Conservation (phyloP, 2,329 filamentous ascomycete genomes). For the Sporothrix pseudoabietina region DNA sequence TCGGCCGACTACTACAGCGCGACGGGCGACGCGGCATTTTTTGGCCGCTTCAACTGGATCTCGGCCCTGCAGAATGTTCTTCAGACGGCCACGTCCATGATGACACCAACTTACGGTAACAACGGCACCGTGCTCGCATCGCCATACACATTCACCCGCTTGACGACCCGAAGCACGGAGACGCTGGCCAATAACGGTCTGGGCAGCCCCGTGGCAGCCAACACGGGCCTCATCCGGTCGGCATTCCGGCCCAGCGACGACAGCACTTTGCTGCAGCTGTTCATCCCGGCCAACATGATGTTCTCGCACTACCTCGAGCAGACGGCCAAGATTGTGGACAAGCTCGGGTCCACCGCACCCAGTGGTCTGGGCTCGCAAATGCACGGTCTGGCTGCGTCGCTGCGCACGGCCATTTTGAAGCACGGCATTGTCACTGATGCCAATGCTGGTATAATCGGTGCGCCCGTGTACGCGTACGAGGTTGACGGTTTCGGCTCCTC, state of each 20-base stretch:
- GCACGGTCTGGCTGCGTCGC: conserved; percentile 59
- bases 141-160: conserved; percentile 76
- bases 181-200: conserved; percentile 75
- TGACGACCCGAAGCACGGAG: conserved; percentile 74
- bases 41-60: conserved; percentile 72
- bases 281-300: conserved; percentile 91
- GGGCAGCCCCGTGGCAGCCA: conserved; percentile 75
- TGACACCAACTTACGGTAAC: conserved; percentile 70
- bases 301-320: conserved; percentile 64
- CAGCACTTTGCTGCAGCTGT: conserved; percentile 79
- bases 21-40: conserved; percentile 73
- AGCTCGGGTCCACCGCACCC: conserved; percentile 41
- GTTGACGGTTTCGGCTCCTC: conserved; percentile 68
- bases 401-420: conserved; percentile 36
- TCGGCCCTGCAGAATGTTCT: conserved; percentile 71
- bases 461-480: conserved; percentile 68
- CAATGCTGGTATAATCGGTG: conserved; percentile 44
- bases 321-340: conserved; percentile 50
- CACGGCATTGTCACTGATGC: conserved; percentile 53
- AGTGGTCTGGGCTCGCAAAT: conserved; percentile 57
- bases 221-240: conserved; percentile 82
- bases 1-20: conserved; percentile 76
- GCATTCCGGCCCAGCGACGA: conserved; percentile 93
- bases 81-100: conserved; percentile 68
- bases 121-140: conserved; percentile 57